Percentiles rank a stretch among this genome's conserved stretches.
Conservation (phyloP, 192 early-diverging fungal species). For the Physocladia obscura region DNA sequence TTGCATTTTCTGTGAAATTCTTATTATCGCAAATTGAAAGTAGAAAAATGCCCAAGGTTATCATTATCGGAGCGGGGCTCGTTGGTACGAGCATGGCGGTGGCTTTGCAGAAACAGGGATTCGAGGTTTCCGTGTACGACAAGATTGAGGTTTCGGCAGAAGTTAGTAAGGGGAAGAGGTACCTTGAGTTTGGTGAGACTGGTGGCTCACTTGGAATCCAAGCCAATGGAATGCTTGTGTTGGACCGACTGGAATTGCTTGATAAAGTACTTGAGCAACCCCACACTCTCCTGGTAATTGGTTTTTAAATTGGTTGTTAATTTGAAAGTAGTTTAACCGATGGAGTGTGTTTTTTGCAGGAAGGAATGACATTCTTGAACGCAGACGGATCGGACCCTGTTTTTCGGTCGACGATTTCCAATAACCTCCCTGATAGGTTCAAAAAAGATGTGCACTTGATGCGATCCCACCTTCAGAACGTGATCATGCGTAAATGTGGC, state of each 20-base stretch:
- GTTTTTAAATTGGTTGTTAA: too few species aligned
- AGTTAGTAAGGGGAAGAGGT: not conserved
- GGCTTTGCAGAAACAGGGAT: not conserved
- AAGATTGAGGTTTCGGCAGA: not conserved
- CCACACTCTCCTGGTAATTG: too few species aligned
- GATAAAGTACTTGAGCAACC: not conserved
- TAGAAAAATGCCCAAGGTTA: conserved; percentile 1
- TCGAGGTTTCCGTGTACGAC: not conserved
- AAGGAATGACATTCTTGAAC: not conserved
- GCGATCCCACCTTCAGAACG: not conserved
- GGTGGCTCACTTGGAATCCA: not conserved
- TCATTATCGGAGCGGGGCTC: not conserved
- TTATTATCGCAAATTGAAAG: too few species aligned
- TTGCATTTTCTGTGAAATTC: too few species aligned
- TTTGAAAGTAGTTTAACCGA: too few species aligned
- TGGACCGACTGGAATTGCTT: not conserved
- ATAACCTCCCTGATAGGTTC: not conserved
- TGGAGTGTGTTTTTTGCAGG: too few species aligned
- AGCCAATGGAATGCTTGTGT: not conserved
- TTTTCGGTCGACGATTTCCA: not conserved
- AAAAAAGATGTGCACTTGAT: not conserved
- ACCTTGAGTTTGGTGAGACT: not conserved
- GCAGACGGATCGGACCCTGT: not conserved
- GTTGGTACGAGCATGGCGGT: not conserved
- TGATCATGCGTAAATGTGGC: not conserved